These are phyloP conservation scores for Chrysanthemum seticuspe DNA, from an alignment of 129 eudicot species.

Conservation along the genomic window DNA sequence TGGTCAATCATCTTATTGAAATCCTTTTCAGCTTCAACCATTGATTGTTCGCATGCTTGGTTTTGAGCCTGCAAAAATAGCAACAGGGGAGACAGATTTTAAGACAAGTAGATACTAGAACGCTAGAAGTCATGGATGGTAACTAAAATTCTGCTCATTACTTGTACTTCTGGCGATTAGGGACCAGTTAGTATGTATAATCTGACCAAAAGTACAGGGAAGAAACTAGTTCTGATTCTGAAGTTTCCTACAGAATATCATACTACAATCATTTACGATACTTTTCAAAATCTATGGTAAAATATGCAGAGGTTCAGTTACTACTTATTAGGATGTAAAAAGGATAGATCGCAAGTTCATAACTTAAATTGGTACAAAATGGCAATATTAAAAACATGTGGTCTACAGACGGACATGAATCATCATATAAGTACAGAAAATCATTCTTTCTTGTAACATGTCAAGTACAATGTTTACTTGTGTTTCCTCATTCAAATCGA, in stretches of 20 bases:
- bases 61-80: slow-evolving; percentile 46
- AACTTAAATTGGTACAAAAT: not conserved
- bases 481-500: slow-evolving; percentile 2
- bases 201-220: no score
- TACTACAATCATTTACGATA: slow-evolving; percentile 8
- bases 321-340: not conserved
- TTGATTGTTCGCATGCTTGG: slow-evolving; percentile 63
- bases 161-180: not conserved
- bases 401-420: not conserved
- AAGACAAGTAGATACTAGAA: not conserved
- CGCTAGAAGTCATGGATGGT: not conserved
- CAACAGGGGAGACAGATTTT: slow-evolving; percentile 13
- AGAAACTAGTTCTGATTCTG: not conserved
- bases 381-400: not conserved
- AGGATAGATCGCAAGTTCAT: not conserved
- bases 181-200: no score
- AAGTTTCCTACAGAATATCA: not conserved
- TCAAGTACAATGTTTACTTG: not conserved
- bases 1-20: slow-evolving; percentile 58
- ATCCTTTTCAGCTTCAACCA: slow-evolving; percentile 73
- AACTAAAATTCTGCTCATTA: not conserved
- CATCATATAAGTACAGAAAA: not conserved
- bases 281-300: not conserved
- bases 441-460: not conserved
- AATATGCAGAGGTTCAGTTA: not conserved